Base-by-base conservation (phyloP, 371 early-diverging fungal genomes). In the Thermomucor indicae-seudaticae region DNA sequence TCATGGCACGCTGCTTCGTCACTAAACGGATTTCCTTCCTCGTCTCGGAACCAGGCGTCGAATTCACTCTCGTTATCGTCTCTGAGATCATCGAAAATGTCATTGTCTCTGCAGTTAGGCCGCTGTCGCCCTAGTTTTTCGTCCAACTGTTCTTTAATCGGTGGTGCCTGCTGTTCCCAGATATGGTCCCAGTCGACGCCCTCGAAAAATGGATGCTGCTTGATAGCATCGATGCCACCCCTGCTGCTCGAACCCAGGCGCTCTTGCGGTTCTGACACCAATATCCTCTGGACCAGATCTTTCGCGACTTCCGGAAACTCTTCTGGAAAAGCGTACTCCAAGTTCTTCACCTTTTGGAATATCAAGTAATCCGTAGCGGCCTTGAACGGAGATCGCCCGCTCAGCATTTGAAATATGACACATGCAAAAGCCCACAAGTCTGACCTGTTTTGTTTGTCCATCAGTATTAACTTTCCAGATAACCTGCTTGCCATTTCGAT, bases 391-490 rank as follows among this genome's bases (percentile, higher is more conserved):
- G 97, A 95, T 40, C 78, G 72, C 5, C 97, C 98, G 19, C 88
- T 81, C 10, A 96, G 67, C 76, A 99, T 70, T 70, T 99, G 98
- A 70, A 88, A 99, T 3, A 97, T 80, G 12, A 99, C 96, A 70
- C 98, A 97, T 2, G 98, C 99, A 19, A 99, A 65, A 10, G 99
- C 95, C 99, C 99, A 99, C 22, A 93, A 72, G 67, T 99, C 99
- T 4, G 95, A 90, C 43, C 89, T 84, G 47, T 14, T n/a, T n/a
- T n/a, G n/a, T n/a, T 24, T 10, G 20, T 27, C 22, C 2, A 46
- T n/a, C 30, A 23, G 37, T 3, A 37, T 34, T 34, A 41, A 24
- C 28, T 4, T 31, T 43, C 23, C 7, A 48, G 16, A 3, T 42
- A n/a, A 11, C 37, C 6, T 28, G 16, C n/a, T 8, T 22, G 29